Evolutionary conservation across 2,329 filamentous ascomycete species (phyloP).

Genomic region (Hymenoscyphus fraxineus): DNA sequence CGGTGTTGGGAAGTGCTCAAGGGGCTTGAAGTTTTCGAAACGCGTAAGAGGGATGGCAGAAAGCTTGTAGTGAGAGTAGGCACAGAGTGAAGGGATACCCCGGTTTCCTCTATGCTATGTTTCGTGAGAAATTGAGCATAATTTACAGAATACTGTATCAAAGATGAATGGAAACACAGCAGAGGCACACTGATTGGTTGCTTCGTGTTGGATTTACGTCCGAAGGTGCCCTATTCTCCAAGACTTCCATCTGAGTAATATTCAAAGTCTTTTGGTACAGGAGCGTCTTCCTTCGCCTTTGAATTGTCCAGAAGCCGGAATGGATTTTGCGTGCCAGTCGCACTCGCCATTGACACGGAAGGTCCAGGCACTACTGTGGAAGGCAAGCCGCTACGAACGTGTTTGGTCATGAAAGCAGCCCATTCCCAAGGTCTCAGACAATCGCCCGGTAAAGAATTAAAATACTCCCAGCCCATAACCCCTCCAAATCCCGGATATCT

Average conservation of each 20-base stretch:
- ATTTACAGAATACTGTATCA: not conserved
- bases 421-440: conserved; percentile 67
- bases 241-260: conserved; percentile 29
- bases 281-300: conserved; percentile 22
- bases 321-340: conserved; percentile 12
- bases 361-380: conserved; percentile 1
- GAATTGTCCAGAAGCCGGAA: conserved; percentile 22
- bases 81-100: not conserved
- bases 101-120: not conserved
- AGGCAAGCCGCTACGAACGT: conserved; percentile 18
- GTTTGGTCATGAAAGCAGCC: conserved; percentile 59
- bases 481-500: conserved; percentile 72
- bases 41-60: conserved; percentile 19
- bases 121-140: not conserved
- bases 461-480: conserved; percentile 95
- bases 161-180: not conserved
- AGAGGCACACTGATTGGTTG: not conserved
- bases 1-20: conserved; percentile 21
- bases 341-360: conserved; percentile 3
- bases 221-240: conserved; percentile 14
- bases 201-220: not conserved
- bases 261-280: conserved; percentile 27
- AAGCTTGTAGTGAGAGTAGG: conserved; percentile 22
- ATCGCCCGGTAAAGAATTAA: conserved; percentile 71
- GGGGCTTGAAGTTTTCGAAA: conserved; percentile 20